Percentiles rank a stretch among this genome's conserved stretches.
Conservation (phyloP, 1,284 basidiomycete genomes). For the Taiwanofungus camphoratus region DNA sequence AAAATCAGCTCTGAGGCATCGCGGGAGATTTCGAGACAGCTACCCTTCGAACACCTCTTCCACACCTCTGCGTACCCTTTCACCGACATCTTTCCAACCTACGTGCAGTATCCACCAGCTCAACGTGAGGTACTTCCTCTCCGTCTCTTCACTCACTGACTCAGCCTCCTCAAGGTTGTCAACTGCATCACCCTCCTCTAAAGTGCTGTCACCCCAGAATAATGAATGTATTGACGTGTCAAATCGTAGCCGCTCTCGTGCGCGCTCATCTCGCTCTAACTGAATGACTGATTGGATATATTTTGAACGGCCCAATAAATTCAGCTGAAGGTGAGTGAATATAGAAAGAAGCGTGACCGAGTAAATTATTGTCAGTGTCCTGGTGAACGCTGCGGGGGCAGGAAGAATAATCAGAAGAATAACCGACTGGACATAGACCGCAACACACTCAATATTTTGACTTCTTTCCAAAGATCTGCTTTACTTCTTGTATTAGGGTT, state of each 20-base stretch:
- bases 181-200: slow-evolving; percentile 28
- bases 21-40: slow-evolving; percentile 22
- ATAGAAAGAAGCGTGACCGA: slow-evolving; percentile 76
- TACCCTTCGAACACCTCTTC: slow-evolving; percentile 79
- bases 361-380: slow-evolving; percentile 83
- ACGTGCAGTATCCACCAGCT: slow-evolving; percentile 90
- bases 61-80: slow-evolving; percentile 66
- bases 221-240: slow-evolving; percentile 33
- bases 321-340: slow-evolving; percentile 80
- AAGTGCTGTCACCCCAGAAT: slow-evolving; percentile 24
- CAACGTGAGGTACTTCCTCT: slow-evolving; percentile 77
- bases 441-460: slow-evolving; percentile 68
- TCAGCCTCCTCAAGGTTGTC: slow-evolving; percentile 28
- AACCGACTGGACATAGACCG: no score
- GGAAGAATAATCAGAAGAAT: neutral
- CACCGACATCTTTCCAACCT: slow-evolving; percentile 80
- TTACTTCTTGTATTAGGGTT: slow-evolving; percentile 37
- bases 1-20: slow-evolving; percentile 1
- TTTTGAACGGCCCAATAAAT: slow-evolving; percentile 74
- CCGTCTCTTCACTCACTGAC: slow-evolving; percentile 49
- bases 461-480: slow-evolving; percentile 76
- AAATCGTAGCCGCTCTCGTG: slow-evolving; percentile 40
- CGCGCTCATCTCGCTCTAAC: slow-evolving; percentile 55
- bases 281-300: slow-evolving; percentile 72
- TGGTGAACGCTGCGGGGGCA: slow-evolving; percentile 60